Conservation (phyloP, 768 basidiomycete species). For the Aureoboletus auriporus region DNA sequence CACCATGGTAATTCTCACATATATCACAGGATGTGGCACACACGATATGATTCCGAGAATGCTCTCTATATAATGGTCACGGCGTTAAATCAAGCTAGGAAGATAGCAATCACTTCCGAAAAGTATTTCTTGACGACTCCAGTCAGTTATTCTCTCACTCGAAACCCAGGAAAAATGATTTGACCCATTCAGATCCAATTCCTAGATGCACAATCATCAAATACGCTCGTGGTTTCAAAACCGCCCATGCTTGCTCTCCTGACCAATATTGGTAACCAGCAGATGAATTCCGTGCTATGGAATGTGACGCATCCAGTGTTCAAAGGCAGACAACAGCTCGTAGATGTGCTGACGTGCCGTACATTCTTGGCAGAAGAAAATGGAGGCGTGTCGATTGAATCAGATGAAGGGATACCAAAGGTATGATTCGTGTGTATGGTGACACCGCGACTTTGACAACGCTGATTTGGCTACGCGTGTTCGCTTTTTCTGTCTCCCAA, state of each 20-base stretch:
- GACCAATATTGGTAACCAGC: conserved; percentile 47
- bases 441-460: neutral
- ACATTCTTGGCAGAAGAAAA: conserved; percentile 32
- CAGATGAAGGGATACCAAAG: conserved; percentile 45
- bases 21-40: conserved; percentile 54
- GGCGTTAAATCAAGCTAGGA: conserved; percentile 50
- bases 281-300: conserved; percentile 36
- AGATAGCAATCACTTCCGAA: conserved; percentile 42
- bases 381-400: conserved; percentile 39
- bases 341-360: conserved; percentile 53
- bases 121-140: conserved; percentile 44
- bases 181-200: conserved; percentile 41
- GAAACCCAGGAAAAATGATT: neutral
- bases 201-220: conserved; percentile 34
- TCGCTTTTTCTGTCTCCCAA: neutral
- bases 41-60: conserved; percentile 48
- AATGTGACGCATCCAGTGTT: conserved; percentile 40
- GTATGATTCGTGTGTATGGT: conserved; percentile 16
- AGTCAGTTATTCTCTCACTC: conserved; percentile 27
- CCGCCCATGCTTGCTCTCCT: conserved; percentile 53
- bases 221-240: conserved; percentile 48
- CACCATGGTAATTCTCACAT: conserved; percentile 2
- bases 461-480: neutral
- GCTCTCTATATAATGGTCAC: conserved; percentile 45
- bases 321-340: conserved; percentile 37